phyloP scores from a whole-genome alignment of 78 protist species.

The Speleostelium caveatum region DNA sequence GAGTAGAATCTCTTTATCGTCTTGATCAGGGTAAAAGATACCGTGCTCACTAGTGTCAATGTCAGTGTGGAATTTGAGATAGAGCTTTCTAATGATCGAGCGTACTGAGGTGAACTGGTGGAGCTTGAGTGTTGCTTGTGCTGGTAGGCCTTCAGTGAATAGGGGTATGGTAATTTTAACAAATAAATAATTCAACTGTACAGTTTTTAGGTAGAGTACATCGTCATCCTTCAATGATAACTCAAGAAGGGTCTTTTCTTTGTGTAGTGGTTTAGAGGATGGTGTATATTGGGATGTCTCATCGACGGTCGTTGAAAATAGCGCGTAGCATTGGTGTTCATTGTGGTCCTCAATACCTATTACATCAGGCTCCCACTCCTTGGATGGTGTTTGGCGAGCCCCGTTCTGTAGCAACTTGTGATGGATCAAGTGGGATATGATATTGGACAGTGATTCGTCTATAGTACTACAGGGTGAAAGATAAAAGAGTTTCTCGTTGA shows the following conservation, averaged over 20 bases:
- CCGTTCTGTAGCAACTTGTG: constrained; percentile 22
- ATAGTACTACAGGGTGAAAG: constrained; percentile 66
- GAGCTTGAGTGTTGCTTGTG: constrained; percentile 38
- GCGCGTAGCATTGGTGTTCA: constrained; percentile 12
- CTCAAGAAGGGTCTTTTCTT: constrained; percentile 55
- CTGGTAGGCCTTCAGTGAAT: constrained; percentile 34
- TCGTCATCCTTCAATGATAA: constrained; percentile 9
- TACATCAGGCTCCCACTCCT: constrained; percentile 60
- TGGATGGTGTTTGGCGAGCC: constrained; percentile 26
- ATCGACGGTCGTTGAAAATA: not conserved
- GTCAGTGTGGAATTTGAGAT: constrained; percentile 39
- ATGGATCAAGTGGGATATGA: constrained; percentile 22
- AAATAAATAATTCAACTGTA: constrained; percentile 6
- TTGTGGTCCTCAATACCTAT: not conserved
- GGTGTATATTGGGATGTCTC: no score
- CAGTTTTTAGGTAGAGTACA: constrained; percentile 2
- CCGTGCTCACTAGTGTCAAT: constrained; percentile 50
- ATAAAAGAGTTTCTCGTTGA: constrained; percentile 9
- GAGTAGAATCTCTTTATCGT: not conserved
- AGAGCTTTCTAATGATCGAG: constrained; percentile 58
- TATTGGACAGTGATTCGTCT: constrained; percentile 26
- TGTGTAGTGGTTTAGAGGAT: constrained; percentile 22
- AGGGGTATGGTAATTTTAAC: constrained; percentile 50
- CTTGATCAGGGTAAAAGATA: not conserved
- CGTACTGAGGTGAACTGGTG: constrained; percentile 69